These are phyloP conservation scores for Chaetomium globosum DNA, from an alignment of 2,329 filamentous ascomycete genomes.

Conservation along the genomic window DNA sequence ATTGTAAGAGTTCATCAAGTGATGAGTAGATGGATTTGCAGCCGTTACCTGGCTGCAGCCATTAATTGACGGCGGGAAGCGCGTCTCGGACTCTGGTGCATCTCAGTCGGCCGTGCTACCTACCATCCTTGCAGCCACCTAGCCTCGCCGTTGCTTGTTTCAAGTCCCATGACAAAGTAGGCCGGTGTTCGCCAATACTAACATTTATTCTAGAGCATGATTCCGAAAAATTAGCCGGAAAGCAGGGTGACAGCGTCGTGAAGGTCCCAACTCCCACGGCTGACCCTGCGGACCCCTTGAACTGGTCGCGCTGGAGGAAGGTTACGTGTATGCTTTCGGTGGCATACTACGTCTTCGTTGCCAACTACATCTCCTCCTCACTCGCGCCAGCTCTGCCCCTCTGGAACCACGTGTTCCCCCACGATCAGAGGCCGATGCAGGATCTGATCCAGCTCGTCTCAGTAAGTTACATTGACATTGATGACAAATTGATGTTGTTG, in stretches of 20 bases:
- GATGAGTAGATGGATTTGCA: no score
- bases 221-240: conserved; percentile 14
- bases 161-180: no score
- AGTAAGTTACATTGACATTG: conserved; percentile 29
- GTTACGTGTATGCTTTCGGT: conserved; percentile 36
- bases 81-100: no score
- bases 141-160: no score
- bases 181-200: neutral
- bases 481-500: neutral
- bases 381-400: conserved; percentile 42
- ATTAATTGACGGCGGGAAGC: no score
- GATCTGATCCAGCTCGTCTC: conserved; percentile 42
- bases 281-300: conserved; percentile 45
- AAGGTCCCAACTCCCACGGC: conserved; percentile 36
- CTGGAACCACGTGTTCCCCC: conserved; percentile 41
- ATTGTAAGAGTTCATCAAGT: no score
- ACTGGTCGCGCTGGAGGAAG: conserved; percentile 43
- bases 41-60: no score
- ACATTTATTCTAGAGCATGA: conserved; percentile 21
- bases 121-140: no score
- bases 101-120: no score
- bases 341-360: conserved; percentile 42
- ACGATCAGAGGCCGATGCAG: conserved; percentile 33
- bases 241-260: conserved; percentile 28
- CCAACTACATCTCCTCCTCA: conserved; percentile 42